phyloP scores from a whole-genome alignment of 805 yeast genomes.

The Metschnikowia rubicola region DNA sequence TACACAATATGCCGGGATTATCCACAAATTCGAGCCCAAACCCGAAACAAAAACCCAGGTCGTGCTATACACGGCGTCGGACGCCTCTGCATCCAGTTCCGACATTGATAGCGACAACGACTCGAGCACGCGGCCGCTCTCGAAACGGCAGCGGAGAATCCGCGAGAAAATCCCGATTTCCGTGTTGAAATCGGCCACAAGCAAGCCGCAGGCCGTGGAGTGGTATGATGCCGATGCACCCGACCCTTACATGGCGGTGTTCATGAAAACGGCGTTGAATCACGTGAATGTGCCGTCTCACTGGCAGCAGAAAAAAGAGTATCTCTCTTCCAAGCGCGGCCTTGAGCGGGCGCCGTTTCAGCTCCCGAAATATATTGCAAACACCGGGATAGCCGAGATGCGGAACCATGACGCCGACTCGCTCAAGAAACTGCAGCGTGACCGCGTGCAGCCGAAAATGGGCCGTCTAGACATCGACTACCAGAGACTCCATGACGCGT shows the following conservation, averaged over 20 bases:
- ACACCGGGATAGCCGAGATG: slow-evolving; percentile 87
- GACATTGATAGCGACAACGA: slow-evolving; percentile 8
- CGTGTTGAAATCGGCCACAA: slow-evolving; percentile 56
- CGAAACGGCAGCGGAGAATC: slow-evolving; percentile 52
- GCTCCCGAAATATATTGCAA: slow-evolving; percentile 72
- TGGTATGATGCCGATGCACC: slow-evolving; percentile 85
- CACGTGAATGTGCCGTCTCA: slow-evolving; percentile 75
- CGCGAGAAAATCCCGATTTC: slow-evolving; percentile 62
- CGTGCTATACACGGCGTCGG: neutral
- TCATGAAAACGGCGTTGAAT: slow-evolving; percentile 62
- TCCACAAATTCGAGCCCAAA: slow-evolving; percentile 15
- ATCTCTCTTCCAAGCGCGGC: slow-evolving; percentile 62
- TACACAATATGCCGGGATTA: slow-evolving; percentile 21
- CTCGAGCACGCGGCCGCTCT: slow-evolving; percentile 17
- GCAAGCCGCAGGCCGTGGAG: slow-evolving; percentile 71
- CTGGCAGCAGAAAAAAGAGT: slow-evolving; percentile 81
- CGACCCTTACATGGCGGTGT: slow-evolving; percentile 66
- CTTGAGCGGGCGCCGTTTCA: slow-evolving; percentile 67
- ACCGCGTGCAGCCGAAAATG: slow-evolving; percentile 84
- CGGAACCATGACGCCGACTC: slow-evolving; percentile 62
- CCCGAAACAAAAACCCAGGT: neutral
- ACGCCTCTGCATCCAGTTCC: neutral
- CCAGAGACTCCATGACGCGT: slow-evolving; percentile 76
- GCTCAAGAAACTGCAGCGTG: slow-evolving; percentile 71
- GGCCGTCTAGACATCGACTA: slow-evolving; percentile 85